Evolutionary conservation across 192 early-diverging fungal genomes (phyloP), one percentile per base, ranked within the genome.

Genomic region (Thamnidium elegans): DNA sequence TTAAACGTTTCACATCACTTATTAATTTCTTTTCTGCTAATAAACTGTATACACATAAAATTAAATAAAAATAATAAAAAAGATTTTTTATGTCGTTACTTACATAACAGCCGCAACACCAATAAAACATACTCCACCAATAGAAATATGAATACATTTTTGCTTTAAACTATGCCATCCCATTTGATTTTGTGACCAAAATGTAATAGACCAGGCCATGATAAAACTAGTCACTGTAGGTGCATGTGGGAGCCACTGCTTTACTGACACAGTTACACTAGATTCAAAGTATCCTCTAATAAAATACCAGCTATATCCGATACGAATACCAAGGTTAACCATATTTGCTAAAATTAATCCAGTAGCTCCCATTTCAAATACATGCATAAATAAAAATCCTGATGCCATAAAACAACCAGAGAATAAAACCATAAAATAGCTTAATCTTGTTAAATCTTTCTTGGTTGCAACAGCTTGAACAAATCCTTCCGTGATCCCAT

Each of bases 401-500:
- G 81, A 65, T 0, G 63, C 47, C 46, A 87, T 84, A 72, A 95
- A 97, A 3, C 78, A 76, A 0, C 69, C 73, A 23, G 92, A 90
- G 69, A 90, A 92, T 3, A 51, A 78, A 20, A 90, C 80, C 91
- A 97, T 91, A 80, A 83, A 91, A 13, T 76, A 62, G 58, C 86
- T 92, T 42, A 91, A 78, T 17, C 65, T 47, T 5, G 72, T 34
- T 9, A 99, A 73, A 52, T 88, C 84, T 2, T 70, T 64, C 44
- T 82, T 74, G 4, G 88, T 76, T 0, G 88, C 97, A 17, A 94
- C 91, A 2, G 89, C 91, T 66, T 95, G 93, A 17, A 97, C 82
- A 73, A 95, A 97, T 1, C 90, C 91, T 70, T 99, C 97, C 5
- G 92, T 88, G 55, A 99, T 89, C 0, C 97, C 97, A 71, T 99